Evolutionary conservation across 495 filamentous ascomycete genomes (phyloP).

Genomic region (Aspergillus carlsbadensis): DNA sequence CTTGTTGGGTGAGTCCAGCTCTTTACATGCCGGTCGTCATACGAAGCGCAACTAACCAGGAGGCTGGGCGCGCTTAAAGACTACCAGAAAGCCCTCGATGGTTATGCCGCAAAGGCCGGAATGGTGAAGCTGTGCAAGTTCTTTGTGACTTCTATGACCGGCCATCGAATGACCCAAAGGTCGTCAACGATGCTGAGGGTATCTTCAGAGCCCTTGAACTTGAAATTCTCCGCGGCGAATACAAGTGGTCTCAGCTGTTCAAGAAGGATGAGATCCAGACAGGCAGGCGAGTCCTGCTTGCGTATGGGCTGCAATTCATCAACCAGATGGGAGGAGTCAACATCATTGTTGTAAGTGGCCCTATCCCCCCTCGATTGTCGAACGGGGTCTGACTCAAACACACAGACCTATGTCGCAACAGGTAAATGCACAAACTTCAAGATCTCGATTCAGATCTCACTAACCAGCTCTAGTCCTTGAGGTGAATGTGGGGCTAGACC

Average conservation of each 20-base stretch:
- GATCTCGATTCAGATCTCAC: not conserved
- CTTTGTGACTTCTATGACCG: slow-evolving; percentile 49
- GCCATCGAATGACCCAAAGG: slow-evolving; percentile 36
- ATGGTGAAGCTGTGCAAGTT: slow-evolving; percentile 46
- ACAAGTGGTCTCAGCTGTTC: slow-evolving; percentile 48
- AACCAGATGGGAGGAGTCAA: slow-evolving; percentile 47
- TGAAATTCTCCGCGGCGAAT: slow-evolving; percentile 42
- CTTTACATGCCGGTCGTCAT: not conserved
- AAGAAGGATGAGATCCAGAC: slow-evolving; percentile 52
- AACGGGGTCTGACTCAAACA: not conserved
- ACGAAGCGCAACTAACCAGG: not conserved
- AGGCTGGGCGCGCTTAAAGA: slow-evolving; percentile 9
- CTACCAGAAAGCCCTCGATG: slow-evolving; percentile 47
- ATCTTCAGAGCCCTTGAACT: slow-evolving; percentile 47
- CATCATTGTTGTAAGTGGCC: slow-evolving; percentile 41
- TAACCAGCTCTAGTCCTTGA: slow-evolving; percentile 36
- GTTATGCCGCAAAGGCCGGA: slow-evolving; percentile 40
- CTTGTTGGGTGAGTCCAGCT: slow-evolving; percentile 31
- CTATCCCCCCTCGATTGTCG: no score
- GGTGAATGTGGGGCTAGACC: slow-evolving; percentile 47
- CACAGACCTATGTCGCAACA: slow-evolving; percentile 49
- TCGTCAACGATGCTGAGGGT: slow-evolving; percentile 42
- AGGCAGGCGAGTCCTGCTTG: slow-evolving; percentile 48
- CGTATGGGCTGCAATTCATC: slow-evolving; percentile 35
- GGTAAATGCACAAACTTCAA: slow-evolving; percentile 12